These are phyloP conservation scores for Ceratobasidium papillatum DNA, from an alignment of 1,284 basidiomycete genomes.

Conservation along the genomic window DNA sequence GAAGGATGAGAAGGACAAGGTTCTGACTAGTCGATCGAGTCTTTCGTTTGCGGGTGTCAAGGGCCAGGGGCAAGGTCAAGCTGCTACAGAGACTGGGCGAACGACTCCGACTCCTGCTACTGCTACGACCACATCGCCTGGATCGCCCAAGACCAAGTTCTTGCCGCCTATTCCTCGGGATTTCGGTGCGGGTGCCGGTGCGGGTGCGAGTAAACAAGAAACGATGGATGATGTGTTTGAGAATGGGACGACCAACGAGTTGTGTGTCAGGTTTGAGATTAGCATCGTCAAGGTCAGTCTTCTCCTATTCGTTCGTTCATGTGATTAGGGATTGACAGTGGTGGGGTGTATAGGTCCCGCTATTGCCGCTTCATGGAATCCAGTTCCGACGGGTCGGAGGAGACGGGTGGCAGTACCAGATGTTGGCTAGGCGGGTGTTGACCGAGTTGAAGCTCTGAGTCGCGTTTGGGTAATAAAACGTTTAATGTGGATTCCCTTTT, in stretches of 20 bases:
- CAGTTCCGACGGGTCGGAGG: slow-evolving; percentile 94
- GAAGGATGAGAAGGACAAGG: slow-evolving; percentile 50
- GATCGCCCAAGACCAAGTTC: slow-evolving; percentile 56
- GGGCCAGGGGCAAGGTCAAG: not conserved
- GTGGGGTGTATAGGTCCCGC: slow-evolving; percentile 76
- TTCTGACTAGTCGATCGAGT: slow-evolving; percentile 24
- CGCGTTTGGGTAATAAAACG: slow-evolving; percentile 12
- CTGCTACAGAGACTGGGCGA: slow-evolving; percentile 25
- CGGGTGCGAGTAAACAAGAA: slow-evolving; percentile 61
- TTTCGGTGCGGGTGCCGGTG: slow-evolving; percentile 53
- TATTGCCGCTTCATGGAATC: slow-evolving; percentile 92
- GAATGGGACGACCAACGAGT: slow-evolving; percentile 70
- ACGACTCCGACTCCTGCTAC: slow-evolving; percentile 49
- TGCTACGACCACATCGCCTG: not conserved
- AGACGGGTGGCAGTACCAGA: slow-evolving; percentile 97
- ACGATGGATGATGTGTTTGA: slow-evolving; percentile 76
- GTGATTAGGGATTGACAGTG: slow-evolving; percentile 41
- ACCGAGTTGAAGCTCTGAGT: slow-evolving; percentile 89
- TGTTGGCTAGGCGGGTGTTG: slow-evolving; percentile 92
- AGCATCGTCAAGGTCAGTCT: slow-evolving; percentile 88
- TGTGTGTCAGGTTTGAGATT: slow-evolving; percentile 93
- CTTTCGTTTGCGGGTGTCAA: slow-evolving; percentile 24
- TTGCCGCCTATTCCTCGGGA: slow-evolving; percentile 78
- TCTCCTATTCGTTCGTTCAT: not conserved
- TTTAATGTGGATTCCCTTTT: not conserved